Percentiles rank a stretch among this genome's conserved stretches.
Conservation (phyloP, 148 eudicot species). For the Polygonum maritimum region DNA sequence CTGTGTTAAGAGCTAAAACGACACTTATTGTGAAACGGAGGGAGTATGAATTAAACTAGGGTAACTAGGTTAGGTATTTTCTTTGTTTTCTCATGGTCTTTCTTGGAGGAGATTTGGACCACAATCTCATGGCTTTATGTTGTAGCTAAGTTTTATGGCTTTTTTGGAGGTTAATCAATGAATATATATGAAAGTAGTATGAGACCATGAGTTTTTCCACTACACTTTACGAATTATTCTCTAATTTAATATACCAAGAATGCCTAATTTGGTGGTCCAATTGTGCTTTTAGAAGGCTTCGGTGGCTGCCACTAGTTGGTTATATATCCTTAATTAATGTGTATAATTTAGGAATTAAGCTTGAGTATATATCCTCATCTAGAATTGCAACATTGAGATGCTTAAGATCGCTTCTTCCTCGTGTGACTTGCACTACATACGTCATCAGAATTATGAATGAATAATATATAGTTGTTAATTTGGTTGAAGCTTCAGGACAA, state of each 20-base stretch:
- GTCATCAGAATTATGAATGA: too few relatives aligned
- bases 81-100: neutral
- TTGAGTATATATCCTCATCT: neutral
- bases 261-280: neutral
- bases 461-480: too few relatives aligned
- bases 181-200: neutral
- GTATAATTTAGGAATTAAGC: neutral
- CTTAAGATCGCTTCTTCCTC: too few relatives aligned
- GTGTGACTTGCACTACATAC: too few relatives aligned
- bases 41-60: neutral
- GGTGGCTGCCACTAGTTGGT: neutral
- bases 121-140: neutral
- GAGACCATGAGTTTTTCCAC: neutral
- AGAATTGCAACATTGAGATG: neutral
- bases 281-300: neutral
- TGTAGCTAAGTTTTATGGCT: neutral
- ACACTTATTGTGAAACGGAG: too few relatives aligned
- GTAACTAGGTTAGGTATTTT: slow-evolving; percentile 1
- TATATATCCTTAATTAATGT: neutral
- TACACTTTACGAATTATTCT: neutral
- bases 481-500: too few relatives aligned
- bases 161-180: neutral
- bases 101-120: neutral
- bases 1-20: too few relatives aligned
- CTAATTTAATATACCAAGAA: neutral